Evolutionary conservation across 2,329 filamentous ascomycete genomes (phyloP).

Genomic region (Pseudopyricularia cyperi): DNA sequence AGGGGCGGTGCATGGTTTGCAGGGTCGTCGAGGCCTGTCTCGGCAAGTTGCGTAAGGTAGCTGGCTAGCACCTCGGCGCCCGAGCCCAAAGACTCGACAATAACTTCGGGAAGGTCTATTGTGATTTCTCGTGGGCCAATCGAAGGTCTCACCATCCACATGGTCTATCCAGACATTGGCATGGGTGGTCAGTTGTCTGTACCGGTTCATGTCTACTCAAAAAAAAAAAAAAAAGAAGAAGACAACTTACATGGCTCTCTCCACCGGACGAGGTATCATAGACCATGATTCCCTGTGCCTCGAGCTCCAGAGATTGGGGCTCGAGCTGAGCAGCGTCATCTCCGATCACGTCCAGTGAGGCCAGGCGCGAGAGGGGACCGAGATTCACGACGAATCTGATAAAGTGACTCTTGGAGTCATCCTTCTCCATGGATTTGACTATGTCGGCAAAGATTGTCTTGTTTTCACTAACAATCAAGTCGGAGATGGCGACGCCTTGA

Average conservation of each 20-base stretch:
- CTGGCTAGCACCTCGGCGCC: slow-evolving; percentile 90
- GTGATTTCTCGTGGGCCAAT: slow-evolving; percentile 82
- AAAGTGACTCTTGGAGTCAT: slow-evolving; percentile 86
- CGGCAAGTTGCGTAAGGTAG: slow-evolving; percentile 80
- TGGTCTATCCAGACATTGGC: slow-evolving; percentile 47
- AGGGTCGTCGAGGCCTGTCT: slow-evolving; percentile 65
- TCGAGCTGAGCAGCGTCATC: slow-evolving; percentile 22
- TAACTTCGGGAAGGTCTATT: slow-evolving; percentile 78
- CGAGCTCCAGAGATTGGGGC: slow-evolving; percentile 59
- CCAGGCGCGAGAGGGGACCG: slow-evolving; percentile 55
- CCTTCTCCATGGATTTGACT: slow-evolving; percentile 77
- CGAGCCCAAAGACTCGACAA: slow-evolving; percentile 87
- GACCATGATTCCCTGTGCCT: slow-evolving; percentile 97
- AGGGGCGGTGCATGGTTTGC: slow-evolving; percentile 66
- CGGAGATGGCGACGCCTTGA: slow-evolving; percentile 63
- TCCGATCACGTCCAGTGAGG: slow-evolving; percentile 27
- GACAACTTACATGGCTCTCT: slow-evolving; percentile 69
- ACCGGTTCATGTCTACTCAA: neutral
- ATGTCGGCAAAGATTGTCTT: slow-evolving; percentile 69
- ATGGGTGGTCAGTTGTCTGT: neutral
- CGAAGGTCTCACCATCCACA: slow-evolving; percentile 99
- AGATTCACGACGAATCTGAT: slow-evolving; percentile 66
- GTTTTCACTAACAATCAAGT: slow-evolving; percentile 67
- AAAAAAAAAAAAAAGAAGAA: neutral
- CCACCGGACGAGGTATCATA: slow-evolving; percentile 79